These are phyloP conservation scores for Diaporthe caulivora DNA, from an alignment of 2,329 filamentous ascomycete genomes.

Conservation along the genomic window DNA sequence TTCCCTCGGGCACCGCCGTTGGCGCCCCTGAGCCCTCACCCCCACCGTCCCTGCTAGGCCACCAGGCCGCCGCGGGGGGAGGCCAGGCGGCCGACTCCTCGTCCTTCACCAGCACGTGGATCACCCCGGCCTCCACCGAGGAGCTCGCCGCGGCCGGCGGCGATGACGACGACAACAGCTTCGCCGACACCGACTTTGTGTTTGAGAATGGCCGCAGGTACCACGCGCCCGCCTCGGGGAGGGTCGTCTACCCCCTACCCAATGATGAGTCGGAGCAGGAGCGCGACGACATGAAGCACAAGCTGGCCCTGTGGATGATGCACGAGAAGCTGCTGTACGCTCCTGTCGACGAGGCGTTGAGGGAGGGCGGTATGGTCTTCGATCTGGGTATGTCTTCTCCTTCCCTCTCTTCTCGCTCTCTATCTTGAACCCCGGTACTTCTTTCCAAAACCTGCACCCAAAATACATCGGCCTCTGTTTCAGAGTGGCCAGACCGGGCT, in stretches of 20 bases:
- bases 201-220: slow-evolving; percentile 52
- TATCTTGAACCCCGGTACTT: background rate
- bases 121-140: slow-evolving; percentile 30
- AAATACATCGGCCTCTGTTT: background rate
- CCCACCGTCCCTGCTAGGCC: slow-evolving; percentile 28
- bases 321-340: slow-evolving; percentile 57
- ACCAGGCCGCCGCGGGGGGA: background rate
- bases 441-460: background rate
- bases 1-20: background rate
- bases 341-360: slow-evolving; percentile 55
- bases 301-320: slow-evolving; percentile 51
- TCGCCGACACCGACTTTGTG: slow-evolving; percentile 47
- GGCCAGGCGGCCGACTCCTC: slow-evolving; percentile 26
- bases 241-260: slow-evolving; percentile 50
- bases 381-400: slow-evolving; percentile 57
- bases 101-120: slow-evolving; percentile 36
- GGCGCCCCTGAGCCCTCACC: slow-evolving; percentile 29
- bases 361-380: slow-evolving; percentile 56
- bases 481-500: background rate
- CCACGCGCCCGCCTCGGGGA: slow-evolving; percentile 51
- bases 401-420: background rate
- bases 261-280: slow-evolving; percentile 57
- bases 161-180: slow-evolving; percentile 41
- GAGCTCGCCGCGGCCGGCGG: slow-evolving; percentile 38
- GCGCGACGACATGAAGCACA: slow-evolving; percentile 56